Evolutionary conservation across 176 grass and related monocot species (phyloP), one percentile per base, ranked within the genome.

Genomic region (Pontederia crassipes): DNA sequence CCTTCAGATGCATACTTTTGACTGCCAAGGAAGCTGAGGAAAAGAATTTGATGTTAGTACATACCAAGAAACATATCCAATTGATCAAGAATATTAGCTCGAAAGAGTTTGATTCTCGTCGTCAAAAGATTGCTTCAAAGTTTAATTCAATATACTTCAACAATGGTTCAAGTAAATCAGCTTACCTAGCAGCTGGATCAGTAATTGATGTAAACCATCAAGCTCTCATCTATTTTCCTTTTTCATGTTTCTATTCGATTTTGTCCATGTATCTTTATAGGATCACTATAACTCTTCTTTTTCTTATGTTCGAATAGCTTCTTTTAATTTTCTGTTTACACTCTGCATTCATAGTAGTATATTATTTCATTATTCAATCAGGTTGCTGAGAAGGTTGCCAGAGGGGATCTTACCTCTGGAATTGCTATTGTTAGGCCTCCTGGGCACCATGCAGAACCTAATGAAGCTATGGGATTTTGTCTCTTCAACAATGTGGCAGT

Each of bases 401-500:
- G 76, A 51, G 84, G 87, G 46, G 93, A 97, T 60, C 69, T 91
- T 47, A 83, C 24, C 75, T 97, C 83, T 80, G 93, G 61, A 56
- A 88, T 97, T 88, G 93, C 87, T 67, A 62, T 97, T 49, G 87
- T 91, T 62, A 88, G 87, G 67, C 93, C 93, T 82, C 93, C 93
- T 67, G 93, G 87, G 20, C 93, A 97, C 72, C 93, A 97, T 76
- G 93, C 93, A 14, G 93, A 97, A 65, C 68, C 77, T 82, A 63
- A 88, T 57, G 48, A 81, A 81, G 67, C 93, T 70, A 97, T 97
- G 93, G 93, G 87, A n/a, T 97, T 91, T 81, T 88, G 93, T 67
- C 87, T 97, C 54, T 97, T 97, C 77, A 97, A 97, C 56, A 97
- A 97, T 78, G 81, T 91, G 57, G 87, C 93, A 54, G 14, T 97